A percentile compares a stretch with the other conserved stretches of the same genome.
Conservation (phyloP, 768 basidiomycete genomes). For the Hydnum rufescens region DNA sequence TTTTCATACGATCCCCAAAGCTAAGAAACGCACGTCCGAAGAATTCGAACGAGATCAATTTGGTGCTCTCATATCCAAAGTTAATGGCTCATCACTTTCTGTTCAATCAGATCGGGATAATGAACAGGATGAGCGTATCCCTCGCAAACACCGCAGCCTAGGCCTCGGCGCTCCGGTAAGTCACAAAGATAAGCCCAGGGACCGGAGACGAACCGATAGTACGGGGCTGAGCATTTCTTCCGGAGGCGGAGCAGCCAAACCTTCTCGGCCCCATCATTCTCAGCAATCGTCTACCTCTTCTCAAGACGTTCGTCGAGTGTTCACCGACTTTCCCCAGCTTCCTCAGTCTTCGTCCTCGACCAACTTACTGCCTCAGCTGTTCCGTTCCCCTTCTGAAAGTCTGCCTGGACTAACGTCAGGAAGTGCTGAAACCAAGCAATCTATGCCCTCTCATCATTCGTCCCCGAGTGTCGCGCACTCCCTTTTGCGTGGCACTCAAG, state of each 20-base stretch:
- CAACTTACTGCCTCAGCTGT: slow-evolving; percentile 60
- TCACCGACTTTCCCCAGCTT: slow-evolving; percentile 61
- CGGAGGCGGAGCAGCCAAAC: background rate
- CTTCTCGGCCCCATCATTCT: slow-evolving; percentile 23
- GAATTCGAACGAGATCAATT: slow-evolving; percentile 64
- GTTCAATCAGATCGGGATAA: background rate
- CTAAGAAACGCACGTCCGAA: slow-evolving; percentile 60
- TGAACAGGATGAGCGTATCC: slow-evolving; percentile 9
- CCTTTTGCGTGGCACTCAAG: slow-evolving; percentile 66
- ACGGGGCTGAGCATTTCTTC: background rate
- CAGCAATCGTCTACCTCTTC: slow-evolving; percentile 40
- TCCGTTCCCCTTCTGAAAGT: slow-evolving; percentile 11
- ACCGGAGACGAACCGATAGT: background rate
- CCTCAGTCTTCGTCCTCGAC: slow-evolving; percentile 85
- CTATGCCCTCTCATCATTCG: slow-evolving; percentile 20
- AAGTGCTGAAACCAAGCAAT: slow-evolving; percentile 11
- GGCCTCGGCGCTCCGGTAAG: slow-evolving; percentile 25
- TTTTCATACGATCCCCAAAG: slow-evolving; percentile 17
- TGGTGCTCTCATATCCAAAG: slow-evolving; percentile 38
- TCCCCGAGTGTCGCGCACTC: slow-evolving; percentile 48
- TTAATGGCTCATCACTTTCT: background rate
- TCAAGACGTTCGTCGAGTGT: slow-evolving; percentile 39
- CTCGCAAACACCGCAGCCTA: slow-evolving; percentile 46
- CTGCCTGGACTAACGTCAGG: no score
- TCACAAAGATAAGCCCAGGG: slow-evolving; percentile 2